Evolutionary conservation across 164 flowering plant species (phyloP).

Genomic region (Berberis thunbergii): DNA sequence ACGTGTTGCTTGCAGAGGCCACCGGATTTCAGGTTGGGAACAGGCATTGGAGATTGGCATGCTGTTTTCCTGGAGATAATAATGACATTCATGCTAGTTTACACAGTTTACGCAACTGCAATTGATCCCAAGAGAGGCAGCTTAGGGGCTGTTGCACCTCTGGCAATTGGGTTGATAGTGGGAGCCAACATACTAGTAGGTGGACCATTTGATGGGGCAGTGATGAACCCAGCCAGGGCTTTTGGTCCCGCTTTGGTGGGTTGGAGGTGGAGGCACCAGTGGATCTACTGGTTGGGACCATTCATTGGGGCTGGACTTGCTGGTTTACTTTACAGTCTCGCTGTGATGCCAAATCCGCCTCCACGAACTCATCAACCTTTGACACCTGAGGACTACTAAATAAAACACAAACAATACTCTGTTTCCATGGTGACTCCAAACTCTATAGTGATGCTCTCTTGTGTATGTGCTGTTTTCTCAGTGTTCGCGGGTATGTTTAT

Average conservation of each 20-base stretch:
- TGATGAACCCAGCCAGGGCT: constrained; percentile 65
- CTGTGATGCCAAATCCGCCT: background rate
- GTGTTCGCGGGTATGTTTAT: too few species aligned
- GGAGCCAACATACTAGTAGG: constrained; percentile 53
- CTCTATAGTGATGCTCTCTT: too few species aligned
- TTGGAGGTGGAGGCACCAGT: constrained; percentile 58
- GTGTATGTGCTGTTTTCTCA: too few species aligned
- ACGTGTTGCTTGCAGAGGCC: constrained; percentile 1
- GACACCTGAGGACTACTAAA: constrained; percentile 23
- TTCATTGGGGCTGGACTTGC: constrained; percentile 47
- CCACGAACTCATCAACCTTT: constrained; percentile 19
- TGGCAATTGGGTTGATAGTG: constrained; percentile 44
- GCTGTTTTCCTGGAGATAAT: constrained; percentile 48
- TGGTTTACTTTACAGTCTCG: constrained; percentile 36
- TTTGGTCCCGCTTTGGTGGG: constrained; percentile 68
- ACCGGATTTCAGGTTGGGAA: constrained; percentile 26
- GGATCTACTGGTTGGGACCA: constrained; percentile 72
- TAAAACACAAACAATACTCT: too few species aligned
- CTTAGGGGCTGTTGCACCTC: constrained; percentile 43
- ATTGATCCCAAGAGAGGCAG: constrained; percentile 54
- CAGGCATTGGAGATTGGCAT: constrained; percentile 26
- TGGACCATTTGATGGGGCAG: constrained; percentile 62
- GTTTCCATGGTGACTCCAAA: too few species aligned
- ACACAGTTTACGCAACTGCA: constrained; percentile 51
- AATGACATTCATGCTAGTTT: constrained; percentile 50